phyloP scores from a whole-genome alignment of 768 basidiomycete genomes.

The Calocybe cyanea region DNA sequence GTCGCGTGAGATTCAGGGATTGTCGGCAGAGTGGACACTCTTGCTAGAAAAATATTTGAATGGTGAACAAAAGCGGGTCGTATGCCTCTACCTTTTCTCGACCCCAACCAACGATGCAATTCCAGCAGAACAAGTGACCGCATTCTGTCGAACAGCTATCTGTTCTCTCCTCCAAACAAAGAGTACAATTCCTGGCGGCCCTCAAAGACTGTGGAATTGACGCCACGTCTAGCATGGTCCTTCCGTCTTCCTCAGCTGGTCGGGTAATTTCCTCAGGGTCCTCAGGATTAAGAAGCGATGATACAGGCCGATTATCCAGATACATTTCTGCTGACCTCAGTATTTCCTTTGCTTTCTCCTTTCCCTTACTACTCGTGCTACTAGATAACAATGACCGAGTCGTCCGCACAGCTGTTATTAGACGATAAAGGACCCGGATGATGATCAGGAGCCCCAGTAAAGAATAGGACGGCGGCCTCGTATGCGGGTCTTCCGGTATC shows the following conservation, averaged over 20 bases:
- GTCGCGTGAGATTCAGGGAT: conserved; percentile 57
- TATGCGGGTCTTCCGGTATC: conserved; percentile 64
- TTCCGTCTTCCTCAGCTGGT: conserved; percentile 66
- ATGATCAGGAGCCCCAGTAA: conserved; percentile 72
- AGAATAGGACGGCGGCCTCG: conserved; percentile 82
- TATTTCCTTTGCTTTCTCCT: conserved; percentile 26
- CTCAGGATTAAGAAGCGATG: conserved; percentile 45
- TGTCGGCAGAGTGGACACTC: conserved; percentile 90
- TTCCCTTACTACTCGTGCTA: conserved; percentile 23
- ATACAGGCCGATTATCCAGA: conserved; percentile 61
- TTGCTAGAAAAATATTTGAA: conserved; percentile 38
- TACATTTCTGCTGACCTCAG: conserved; percentile 31
- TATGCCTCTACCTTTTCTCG: conserved; percentile 64
- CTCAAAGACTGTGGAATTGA: conserved; percentile 49
- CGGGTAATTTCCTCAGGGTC: conserved; percentile 51
- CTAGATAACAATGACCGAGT: conserved; percentile 11
- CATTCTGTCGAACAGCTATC: conserved; percentile 83
- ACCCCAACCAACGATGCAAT: conserved; percentile 85
- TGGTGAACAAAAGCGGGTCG: background rate
- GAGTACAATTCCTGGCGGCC: conserved; percentile 68
- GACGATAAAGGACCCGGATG: conserved; percentile 60
- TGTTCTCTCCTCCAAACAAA: conserved; percentile 83
- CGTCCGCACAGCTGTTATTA: conserved; percentile 42
- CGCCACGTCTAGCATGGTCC: conserved; percentile 60
- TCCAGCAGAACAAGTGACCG: conserved; percentile 89